Conservation (phyloP, 2,329 filamentous ascomycete genomes). For the Bisporella sp. region DNA sequence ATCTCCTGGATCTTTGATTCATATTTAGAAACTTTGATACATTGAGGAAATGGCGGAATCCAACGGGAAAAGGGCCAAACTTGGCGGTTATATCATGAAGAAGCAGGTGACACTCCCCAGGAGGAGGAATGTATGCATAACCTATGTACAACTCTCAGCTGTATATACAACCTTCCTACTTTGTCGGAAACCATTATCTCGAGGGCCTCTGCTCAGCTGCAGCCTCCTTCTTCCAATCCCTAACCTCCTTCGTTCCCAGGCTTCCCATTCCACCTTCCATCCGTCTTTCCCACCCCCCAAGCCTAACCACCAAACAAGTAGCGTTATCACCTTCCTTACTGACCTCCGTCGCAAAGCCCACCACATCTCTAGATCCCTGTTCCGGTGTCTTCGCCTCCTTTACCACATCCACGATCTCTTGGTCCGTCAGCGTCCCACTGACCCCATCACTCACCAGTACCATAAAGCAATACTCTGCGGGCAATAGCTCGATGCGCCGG, state of each 20-base stretch:
- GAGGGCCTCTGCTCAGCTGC: conserved; percentile 67
- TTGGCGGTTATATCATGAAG: too few species aligned
- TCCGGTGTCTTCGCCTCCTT: conserved; percentile 92
- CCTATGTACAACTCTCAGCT: too few species aligned
- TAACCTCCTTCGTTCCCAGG: conserved; percentile 83
- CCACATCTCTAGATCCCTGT: conserved; percentile 70
- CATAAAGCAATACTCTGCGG: conserved; percentile 83
- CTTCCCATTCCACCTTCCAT: conserved; percentile 83
- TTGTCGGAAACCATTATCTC: neutral
- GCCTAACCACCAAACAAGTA: conserved; percentile 58
- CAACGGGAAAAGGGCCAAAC: too few species aligned
- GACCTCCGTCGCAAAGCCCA: conserved; percentile 85
- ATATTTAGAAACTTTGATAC: too few species aligned
- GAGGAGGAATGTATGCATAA: too few species aligned
- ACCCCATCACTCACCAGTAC: conserved; percentile 87
- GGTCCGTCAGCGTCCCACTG: conserved; percentile 76
- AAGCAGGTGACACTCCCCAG: too few species aligned
- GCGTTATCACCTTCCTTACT: conserved; percentile 53
- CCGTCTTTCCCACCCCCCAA: conserved; percentile 65
- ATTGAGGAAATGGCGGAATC: too few species aligned
- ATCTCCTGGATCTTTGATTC: too few species aligned
- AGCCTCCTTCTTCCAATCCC: conserved; percentile 75
- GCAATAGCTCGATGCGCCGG: conserved; percentile 66
- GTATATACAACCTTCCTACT: too few species aligned
- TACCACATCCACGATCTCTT: conserved; percentile 92